phyloP scores from a whole-genome alignment of 768 basidiomycete species.

The Mycena latifolia region DNA sequence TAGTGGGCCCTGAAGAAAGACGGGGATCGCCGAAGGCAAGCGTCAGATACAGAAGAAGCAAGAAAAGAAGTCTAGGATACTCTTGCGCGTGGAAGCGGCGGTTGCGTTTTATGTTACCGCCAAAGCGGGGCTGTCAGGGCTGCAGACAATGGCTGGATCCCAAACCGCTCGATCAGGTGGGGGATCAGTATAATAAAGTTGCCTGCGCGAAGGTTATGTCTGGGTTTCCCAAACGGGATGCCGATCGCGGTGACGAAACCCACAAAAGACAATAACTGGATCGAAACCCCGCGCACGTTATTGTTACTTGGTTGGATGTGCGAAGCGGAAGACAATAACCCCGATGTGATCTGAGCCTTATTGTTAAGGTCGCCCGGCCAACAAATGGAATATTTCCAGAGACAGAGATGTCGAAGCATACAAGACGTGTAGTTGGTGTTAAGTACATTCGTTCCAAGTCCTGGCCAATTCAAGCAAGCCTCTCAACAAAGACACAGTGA shows the following conservation, averaged over 20 bases:
- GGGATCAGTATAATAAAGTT: constrained; percentile 18
- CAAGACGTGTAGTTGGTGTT: not conserved
- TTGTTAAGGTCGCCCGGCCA: constrained; percentile 21
- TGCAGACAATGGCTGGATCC: constrained; percentile 26
- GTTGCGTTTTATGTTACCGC: constrained; percentile 12
- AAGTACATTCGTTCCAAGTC: not conserved
- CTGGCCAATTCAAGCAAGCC: too few species aligned
- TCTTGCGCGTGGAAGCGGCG: not conserved
- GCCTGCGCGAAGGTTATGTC: constrained; percentile 15
- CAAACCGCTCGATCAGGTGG: constrained; percentile 17
- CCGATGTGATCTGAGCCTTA: constrained; percentile 26
- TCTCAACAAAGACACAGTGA: too few species aligned
- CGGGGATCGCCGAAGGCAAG: constrained; percentile 21
- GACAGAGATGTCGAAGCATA: not conserved
- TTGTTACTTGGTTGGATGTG: constrained; percentile 15
- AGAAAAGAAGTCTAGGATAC: constrained; percentile 10
- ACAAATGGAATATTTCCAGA: constrained; percentile 1
- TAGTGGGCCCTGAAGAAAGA: constrained; percentile 3
- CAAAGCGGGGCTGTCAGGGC: constrained; percentile 10
- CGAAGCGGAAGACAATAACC: constrained; percentile 27
- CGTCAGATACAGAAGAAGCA: constrained; percentile 19
- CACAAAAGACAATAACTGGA: constrained; percentile 26
- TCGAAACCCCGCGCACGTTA: constrained; percentile 21
- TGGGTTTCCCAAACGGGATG: constrained; percentile 15
- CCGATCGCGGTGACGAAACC: constrained; percentile 22